Base-by-base conservation (phyloP, 164 flowering plant genomes). In the Aristolochia fimbriata region DNA sequence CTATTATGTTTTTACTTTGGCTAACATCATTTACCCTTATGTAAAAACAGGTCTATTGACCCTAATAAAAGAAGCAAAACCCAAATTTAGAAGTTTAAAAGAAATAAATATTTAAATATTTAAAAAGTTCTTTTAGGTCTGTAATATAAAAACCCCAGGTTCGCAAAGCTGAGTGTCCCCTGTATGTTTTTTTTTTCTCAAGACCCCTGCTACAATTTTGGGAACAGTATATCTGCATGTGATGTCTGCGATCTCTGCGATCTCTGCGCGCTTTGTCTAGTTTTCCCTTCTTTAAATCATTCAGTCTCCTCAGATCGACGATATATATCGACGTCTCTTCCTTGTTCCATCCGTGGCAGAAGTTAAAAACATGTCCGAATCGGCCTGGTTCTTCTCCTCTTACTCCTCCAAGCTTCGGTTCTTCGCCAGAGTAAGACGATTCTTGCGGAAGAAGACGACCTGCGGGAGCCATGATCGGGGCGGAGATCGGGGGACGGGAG, bases 381-480 rank as follows among this genome's bases (percentile, higher is more conserved):
- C 65, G 2, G 15, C 41, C 16, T 54, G 50, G 33, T 37, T 53
- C 51, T 37, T 53, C 51, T 62, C 46, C 43, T 46, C 31, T 31
- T 45, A 20, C 58, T 62, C 51, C 51, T 54, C 15, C 25, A 80
- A 81, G 61, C 79, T 78, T 27, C 75, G 64, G 17, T 83, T 84
- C 73, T 86, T 83, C 60, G 27, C 71, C 17, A 73, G 73, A 46
- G 69, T 84, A 63, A 76, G 79, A 8, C 73, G 80, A 15, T 71
- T 81, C 55, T 67, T 83, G 24, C 74, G 59, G 8, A 53, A 52
- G 20, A 79, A 71, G 64, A 45, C 78, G 0, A 20, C 64, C 20
- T 46, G 51, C 14, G 80, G 71, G 61, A 67, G 64, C 9, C 15
- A 1, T 27, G 41, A 46, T 27, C 30, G 5, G 20, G 45, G 19